These are phyloP conservation scores for Oryza nivara DNA, from an alignment of 176 grass and related monocot genomes.

Conservation along the genomic window DNA sequence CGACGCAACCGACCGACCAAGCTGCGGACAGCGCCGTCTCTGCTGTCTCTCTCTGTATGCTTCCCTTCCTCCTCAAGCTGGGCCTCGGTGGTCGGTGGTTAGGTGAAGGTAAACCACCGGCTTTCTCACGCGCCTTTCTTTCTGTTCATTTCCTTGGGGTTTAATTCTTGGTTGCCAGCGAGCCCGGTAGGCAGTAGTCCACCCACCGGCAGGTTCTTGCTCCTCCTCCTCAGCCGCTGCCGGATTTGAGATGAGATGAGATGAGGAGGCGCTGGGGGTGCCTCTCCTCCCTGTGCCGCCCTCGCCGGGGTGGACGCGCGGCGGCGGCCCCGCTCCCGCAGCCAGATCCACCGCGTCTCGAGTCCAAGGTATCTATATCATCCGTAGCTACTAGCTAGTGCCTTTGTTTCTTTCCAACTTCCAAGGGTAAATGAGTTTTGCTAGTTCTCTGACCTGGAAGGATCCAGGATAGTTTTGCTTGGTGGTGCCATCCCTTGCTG, in stretches of 20 bases:
- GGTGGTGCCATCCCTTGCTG: neutral
- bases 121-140: constrained; percentile 12
- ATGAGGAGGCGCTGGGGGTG: constrained; percentile 52
- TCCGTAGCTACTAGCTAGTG: neutral
- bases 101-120: constrained; percentile 21
- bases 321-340: constrained; percentile 10
- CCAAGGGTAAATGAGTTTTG: neutral
- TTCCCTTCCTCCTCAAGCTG: constrained; percentile 33
- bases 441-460: neutral
- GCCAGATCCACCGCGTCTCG: constrained; percentile 33
- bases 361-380: constrained; percentile 50
- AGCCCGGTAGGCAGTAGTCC: neutral
- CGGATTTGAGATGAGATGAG: constrained; percentile 25
- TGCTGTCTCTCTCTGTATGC: neutral
- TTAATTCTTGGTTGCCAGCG: constrained; percentile 16
- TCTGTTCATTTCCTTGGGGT: neutral
- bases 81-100: constrained; percentile 18
- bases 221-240: neutral
- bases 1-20: constrained; percentile 10
- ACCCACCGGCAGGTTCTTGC: neutral
- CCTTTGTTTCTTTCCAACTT: neutral
- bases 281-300: constrained; percentile 33
- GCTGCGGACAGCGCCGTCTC: neutral
- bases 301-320: constrained; percentile 21
- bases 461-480: neutral